Evolutionary conservation across 495 filamentous ascomycete genomes (phyloP), one percentile per base, ranked within the genome.

Genomic region (Polyplosphaeria fusca): DNA sequence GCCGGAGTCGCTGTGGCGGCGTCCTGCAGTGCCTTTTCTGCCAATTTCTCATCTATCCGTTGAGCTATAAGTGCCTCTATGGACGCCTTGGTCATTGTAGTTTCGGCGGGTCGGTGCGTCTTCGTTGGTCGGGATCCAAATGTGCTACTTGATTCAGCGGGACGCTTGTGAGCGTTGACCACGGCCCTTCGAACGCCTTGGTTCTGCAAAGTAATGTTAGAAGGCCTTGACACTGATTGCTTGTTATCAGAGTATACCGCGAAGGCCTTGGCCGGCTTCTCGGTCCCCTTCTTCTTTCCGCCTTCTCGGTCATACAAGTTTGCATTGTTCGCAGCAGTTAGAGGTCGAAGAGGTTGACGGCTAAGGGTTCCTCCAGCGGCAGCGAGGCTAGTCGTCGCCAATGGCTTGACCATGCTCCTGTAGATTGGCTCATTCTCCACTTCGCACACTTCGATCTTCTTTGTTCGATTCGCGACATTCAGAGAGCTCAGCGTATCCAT

Each of bases 381-480:
- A 5, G 74, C 58, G 7, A 79, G 58, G 27, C 74, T 78, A 18
- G 74, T 70, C 44, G 83, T 79, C 3, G 82, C 57, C 13, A 62
- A 39, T 11, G 63, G 63, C 32, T 61, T 62, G 9, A 48, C 43
- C 19, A 82, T 81, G 13, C 85, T 83, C 63, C 87, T 88, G 74
- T 86, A 90, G 22, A 94, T 82, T 0, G 91, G 84, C 64, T 94
- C 89, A 67, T 96, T 95, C 68, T 97, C 91, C 37, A 96, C 84
- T 66, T 96, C 92, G 52, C 88, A 84, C 7, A 96, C 85, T 69
- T 98, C 92, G 57, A 98, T 96, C 67, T 94, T 90, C 76, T 96
- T 96, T 27, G 93, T 95, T 20, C 93, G 80, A 42, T 93, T 96
- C 63, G 91, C 92, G 58, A 98, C 93, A 65, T 94, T 96, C 37